These are phyloP conservation scores for Colletotrichum musicola DNA, from an alignment of 2,329 filamentous ascomycete species.

Conservation along the genomic window DNA sequence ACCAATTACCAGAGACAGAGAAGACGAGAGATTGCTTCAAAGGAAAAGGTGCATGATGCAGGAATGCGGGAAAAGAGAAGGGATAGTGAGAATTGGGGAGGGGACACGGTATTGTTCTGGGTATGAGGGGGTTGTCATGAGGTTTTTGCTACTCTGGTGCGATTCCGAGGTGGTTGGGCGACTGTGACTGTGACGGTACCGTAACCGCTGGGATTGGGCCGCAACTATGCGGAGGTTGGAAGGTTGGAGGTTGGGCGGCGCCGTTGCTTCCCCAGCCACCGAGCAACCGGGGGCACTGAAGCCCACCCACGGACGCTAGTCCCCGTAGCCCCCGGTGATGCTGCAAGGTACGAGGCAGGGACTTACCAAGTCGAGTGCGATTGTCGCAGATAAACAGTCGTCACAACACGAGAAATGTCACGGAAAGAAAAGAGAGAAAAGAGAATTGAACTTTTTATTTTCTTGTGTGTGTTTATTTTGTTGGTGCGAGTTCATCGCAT, in stretches of 20 bases:
- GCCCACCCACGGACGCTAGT: constrained; percentile 18
- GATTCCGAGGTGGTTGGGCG: constrained; percentile 36
- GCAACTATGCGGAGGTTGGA: not conserved
- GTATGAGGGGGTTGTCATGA: constrained; percentile 19
- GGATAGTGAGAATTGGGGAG: not conserved
- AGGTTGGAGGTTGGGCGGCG: constrained; percentile 32
- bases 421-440: too few relatives aligned
- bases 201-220: not conserved
- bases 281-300: constrained; percentile 12
- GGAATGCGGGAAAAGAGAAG: constrained; percentile 8
- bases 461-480: not conserved
- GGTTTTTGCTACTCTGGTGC: constrained; percentile 29
- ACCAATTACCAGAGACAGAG: constrained; percentile 27
- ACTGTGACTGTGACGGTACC: not conserved
- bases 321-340: constrained; percentile 31
- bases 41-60: constrained; percentile 26
- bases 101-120: constrained; percentile 7
- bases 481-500: constrained; percentile 9
- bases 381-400: not conserved
- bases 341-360: constrained; percentile 24
- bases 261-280: constrained; percentile 35
- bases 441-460: too few relatives aligned
- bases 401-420: not conserved
- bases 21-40: constrained; percentile 16
- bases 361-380: constrained; percentile 1